Percentiles rank a stretch among this genome's conserved stretches.
phyloP scores from a whole-genome alignment of 225 moss, liverwort and hornwort genomes.

The Asterella californica region DNA sequence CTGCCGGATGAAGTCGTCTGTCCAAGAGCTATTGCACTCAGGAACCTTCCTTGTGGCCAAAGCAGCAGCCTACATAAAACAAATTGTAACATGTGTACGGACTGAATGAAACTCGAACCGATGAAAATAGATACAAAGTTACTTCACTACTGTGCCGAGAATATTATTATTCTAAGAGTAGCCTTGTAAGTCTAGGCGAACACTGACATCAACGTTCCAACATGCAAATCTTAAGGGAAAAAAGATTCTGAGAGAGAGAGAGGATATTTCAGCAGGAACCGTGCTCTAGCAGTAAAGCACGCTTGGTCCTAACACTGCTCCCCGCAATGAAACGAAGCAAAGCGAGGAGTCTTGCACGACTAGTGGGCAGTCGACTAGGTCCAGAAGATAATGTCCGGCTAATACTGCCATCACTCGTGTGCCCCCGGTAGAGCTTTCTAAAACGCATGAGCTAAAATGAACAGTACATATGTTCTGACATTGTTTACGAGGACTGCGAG shows the following conservation, averaged over 20 bases:
- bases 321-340: background rate
- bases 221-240: background rate
- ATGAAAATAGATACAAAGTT: background rate
- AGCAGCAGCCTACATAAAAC: conserved; percentile 64
- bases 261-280: background rate
- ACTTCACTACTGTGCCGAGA: background rate
- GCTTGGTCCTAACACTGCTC: too few species aligned
- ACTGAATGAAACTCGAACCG: background rate
- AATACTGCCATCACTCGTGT: background rate
- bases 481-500: background rate
- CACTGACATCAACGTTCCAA: background rate
- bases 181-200: too few species aligned
- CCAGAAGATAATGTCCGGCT: background rate
- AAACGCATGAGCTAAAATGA: background rate
- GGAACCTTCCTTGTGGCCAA: conserved; percentile 85
- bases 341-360: too few species aligned
- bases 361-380: background rate
- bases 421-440: background rate
- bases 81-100: background rate
- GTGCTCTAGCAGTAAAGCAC: background rate
- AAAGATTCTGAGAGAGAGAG: background rate
- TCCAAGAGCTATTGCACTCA: conserved; percentile 88
- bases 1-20: conserved; percentile 81
- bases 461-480: background rate
- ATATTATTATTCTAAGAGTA: too few species aligned